These are phyloP conservation scores for Cercospora beticola DNA, from an alignment of 2,329 filamentous ascomycete genomes.

Conservation along the genomic window DNA sequence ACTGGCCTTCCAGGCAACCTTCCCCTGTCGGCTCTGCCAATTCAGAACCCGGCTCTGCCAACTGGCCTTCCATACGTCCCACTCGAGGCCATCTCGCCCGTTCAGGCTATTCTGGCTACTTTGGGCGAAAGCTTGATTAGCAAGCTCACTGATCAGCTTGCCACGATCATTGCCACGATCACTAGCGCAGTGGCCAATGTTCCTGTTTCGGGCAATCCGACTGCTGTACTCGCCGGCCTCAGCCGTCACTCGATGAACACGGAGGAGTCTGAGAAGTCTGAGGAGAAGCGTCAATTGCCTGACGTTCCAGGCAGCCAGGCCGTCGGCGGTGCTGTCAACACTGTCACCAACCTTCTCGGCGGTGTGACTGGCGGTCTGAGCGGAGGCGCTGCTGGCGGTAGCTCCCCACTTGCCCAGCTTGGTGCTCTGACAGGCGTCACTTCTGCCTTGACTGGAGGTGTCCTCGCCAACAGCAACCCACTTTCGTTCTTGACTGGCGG, in stretches of 20 bases:
- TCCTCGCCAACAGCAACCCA: slow-evolving; percentile 10
- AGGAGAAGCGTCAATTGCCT: slow-evolving; percentile 10
- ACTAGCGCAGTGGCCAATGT: slow-evolving; percentile 5
- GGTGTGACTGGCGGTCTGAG: background rate
- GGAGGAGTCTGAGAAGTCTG: background rate
- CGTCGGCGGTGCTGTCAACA: background rate
- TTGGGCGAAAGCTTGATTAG: slow-evolving; percentile 9
- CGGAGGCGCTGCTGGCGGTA: background rate
- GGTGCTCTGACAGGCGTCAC: slow-evolving; percentile 10
- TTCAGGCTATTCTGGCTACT: slow-evolving; percentile 10
- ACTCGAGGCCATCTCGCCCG: background rate
- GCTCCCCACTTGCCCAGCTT: background rate
- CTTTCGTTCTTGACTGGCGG: slow-evolving; percentile 3
- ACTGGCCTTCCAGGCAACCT: slow-evolving; percentile 12
- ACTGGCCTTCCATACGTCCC: slow-evolving; percentile 12
- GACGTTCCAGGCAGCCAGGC: background rate
- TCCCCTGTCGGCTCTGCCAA: slow-evolving; percentile 11
- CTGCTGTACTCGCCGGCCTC: background rate
- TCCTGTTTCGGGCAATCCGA: background rate
- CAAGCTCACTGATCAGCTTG: slow-evolving; percentile 7
- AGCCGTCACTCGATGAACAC: background rate
- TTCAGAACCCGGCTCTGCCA: slow-evolving; percentile 6
- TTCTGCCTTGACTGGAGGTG: background rate
- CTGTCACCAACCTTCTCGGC: slow-evolving; percentile 1
- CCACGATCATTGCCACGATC: slow-evolving; percentile 12